phyloP scores from a whole-genome alignment of 331 rosid genomes.

The Cydonia oblonga region DNA sequence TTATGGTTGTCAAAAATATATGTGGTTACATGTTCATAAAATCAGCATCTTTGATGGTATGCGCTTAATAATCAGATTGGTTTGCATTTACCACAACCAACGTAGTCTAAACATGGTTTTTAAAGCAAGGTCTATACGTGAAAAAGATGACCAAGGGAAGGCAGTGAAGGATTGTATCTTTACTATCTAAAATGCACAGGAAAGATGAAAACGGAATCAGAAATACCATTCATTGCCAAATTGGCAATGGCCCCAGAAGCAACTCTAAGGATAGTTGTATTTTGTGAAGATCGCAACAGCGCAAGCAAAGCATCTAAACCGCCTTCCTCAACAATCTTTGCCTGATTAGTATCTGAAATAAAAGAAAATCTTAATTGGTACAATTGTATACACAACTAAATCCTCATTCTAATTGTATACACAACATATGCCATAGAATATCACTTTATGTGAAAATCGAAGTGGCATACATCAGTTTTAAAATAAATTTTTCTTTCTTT shows the following conservation, averaged over 20 bases:
- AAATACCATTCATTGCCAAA: constrained; percentile 67
- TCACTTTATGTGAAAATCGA: not conserved
- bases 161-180: not conserved
- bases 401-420: not conserved
- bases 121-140: not conserved
- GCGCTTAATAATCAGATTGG: not conserved
- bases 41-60: not conserved
- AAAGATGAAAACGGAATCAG: constrained; percentile 5
- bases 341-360: constrained; percentile 49
- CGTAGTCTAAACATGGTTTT: not conserved
- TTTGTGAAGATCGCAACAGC: constrained; percentile 44
- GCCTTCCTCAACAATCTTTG: constrained; percentile 60
- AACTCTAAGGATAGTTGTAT: constrained; percentile 53
- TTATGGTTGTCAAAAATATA: not conserved
- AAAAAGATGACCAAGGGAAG: not conserved
- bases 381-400: not conserved
- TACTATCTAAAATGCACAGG: not conserved
- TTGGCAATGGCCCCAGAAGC: constrained; percentile 71
- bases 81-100: not conserved
- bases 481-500: not conserved
- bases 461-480: not conserved
- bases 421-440: not conserved
- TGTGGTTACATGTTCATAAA: not conserved
- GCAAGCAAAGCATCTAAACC: constrained; percentile 53
- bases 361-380: not conserved